phyloP scores from a whole-genome alignment of 306 rosid species.

The Acacia acuminata region DNA sequence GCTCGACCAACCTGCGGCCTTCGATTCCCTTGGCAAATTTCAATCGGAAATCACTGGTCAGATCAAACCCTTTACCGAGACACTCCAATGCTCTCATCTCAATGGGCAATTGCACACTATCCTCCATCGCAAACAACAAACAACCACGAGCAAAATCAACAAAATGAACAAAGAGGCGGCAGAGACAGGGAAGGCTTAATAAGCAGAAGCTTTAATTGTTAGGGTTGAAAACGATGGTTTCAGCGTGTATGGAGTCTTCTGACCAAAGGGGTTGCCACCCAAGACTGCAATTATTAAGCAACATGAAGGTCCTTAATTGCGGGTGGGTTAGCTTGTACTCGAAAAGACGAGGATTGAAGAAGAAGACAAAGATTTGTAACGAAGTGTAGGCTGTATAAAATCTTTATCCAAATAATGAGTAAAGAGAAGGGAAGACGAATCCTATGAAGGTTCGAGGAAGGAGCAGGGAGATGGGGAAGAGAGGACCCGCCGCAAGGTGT shows the following conservation, averaged over 20 bases:
- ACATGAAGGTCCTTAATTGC: background rate
- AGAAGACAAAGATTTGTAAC: constrained; percentile 6
- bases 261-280: constrained; percentile 7
- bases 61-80: constrained; percentile 87
- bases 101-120: constrained; percentile 36
- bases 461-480: background rate
- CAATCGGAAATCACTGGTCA: constrained; percentile 80
- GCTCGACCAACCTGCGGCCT: constrained; percentile 64
- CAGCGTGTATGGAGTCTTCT: background rate
- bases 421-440: background rate
- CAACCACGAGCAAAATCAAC: background rate
- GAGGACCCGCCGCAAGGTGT: background rate
- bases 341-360: background rate
- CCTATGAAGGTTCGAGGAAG: constrained; percentile 41
- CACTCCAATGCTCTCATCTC: constrained; percentile 73
- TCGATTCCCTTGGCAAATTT: constrained; percentile 73
- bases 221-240: background rate
- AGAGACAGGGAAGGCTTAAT: background rate
- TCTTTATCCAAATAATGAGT: constrained; percentile 7
- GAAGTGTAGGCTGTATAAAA: constrained; percentile 13
- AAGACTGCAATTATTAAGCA: background rate
- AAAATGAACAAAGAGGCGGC: background rate
- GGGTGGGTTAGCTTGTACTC: background rate
- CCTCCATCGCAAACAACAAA: constrained; percentile 31
- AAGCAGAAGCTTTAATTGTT: background rate